Evolutionary conservation across 108 stramenopile species (phyloP).

Genomic region (Cyclotella distinguenda): DNA sequence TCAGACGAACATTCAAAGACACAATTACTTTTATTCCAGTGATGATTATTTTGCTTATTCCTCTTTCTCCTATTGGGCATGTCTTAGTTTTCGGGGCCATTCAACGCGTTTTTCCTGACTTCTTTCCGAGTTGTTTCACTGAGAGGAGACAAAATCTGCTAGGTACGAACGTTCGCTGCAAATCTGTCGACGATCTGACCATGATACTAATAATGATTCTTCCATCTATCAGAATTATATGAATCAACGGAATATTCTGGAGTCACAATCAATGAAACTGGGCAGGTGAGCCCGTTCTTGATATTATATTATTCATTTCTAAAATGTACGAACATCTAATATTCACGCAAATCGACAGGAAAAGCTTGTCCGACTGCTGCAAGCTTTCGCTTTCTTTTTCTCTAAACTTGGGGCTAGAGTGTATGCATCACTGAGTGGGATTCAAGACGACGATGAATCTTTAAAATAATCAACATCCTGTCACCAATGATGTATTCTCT

Average conservation of each 20-base stretch:
- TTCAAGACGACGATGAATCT: too few relatives aligned
- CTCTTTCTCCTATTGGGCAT: constrained; percentile 96
- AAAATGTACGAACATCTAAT: not conserved
- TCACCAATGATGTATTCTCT: too few relatives aligned
- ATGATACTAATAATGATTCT: too few relatives aligned
- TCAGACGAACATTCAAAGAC: constrained; percentile 93
- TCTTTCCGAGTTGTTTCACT: constrained; percentile 96
- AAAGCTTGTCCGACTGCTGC: constrained; percentile 19
- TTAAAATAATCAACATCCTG: too few relatives aligned
- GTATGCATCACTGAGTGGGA: constrained; percentile 21
- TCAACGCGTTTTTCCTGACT: constrained; percentile 95
- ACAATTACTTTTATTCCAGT: constrained; percentile 94
- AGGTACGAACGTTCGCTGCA: constrained; percentile 14
- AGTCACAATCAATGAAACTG: constrained; percentile 78
- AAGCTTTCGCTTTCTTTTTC: constrained; percentile 19
- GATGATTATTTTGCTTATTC: constrained; percentile 93
- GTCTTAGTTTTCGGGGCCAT: constrained; percentile 96
- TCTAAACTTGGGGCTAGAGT: constrained; percentile 11
- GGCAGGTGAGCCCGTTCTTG: constrained; percentile 19
- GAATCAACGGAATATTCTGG: constrained; percentile 86
- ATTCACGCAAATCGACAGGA: constrained; percentile 5
- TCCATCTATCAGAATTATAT: constrained; percentile 79
- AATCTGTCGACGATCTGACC: too few relatives aligned
- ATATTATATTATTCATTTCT: not conserved
- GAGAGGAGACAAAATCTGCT: constrained; percentile 94